These are phyloP conservation scores for Amniculicola lignicola DNA, from an alignment of 495 filamentous ascomycete genomes.

Conservation along the genomic window DNA sequence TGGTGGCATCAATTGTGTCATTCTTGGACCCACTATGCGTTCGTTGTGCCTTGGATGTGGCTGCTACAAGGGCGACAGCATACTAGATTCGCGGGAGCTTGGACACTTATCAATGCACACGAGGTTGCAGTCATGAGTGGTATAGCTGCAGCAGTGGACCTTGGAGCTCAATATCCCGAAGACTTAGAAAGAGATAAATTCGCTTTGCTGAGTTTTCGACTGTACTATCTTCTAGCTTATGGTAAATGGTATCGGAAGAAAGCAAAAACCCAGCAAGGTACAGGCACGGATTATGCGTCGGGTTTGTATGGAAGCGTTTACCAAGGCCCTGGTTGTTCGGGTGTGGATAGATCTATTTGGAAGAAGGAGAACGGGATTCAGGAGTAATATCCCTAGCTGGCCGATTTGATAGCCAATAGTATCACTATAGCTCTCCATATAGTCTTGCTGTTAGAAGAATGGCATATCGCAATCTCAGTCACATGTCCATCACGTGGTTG, in stretches of 20 bases:
- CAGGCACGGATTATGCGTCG: conserved; percentile 47
- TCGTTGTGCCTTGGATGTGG: conserved; percentile 77
- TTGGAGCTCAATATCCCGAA: conserved; percentile 69
- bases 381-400: background rate
- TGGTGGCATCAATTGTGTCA: conserved; percentile 90
- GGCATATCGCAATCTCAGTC: no score
- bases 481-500: no score
- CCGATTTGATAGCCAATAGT: background rate
- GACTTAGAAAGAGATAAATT: conserved; percentile 54
- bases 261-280: conserved; percentile 39
- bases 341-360: conserved; percentile 50
- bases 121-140: conserved; percentile 76
- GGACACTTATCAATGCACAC: conserved; percentile 85
- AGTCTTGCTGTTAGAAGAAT: no score
- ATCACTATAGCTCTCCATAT: background rate
- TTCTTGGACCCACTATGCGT: conserved; percentile 72
- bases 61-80: conserved; percentile 68
- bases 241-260: conserved; percentile 45
- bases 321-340: conserved; percentile 49
- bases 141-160: conserved; percentile 70
- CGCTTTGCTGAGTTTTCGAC: conserved; percentile 40
- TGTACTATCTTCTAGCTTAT: conserved; percentile 44
- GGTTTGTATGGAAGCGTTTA: conserved; percentile 56
- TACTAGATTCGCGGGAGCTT: conserved; percentile 67
- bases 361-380: conserved; percentile 41